Evolutionary conservation across 129 eudicot species (phyloP).

Genomic region (Ambrosia trifida): DNA sequence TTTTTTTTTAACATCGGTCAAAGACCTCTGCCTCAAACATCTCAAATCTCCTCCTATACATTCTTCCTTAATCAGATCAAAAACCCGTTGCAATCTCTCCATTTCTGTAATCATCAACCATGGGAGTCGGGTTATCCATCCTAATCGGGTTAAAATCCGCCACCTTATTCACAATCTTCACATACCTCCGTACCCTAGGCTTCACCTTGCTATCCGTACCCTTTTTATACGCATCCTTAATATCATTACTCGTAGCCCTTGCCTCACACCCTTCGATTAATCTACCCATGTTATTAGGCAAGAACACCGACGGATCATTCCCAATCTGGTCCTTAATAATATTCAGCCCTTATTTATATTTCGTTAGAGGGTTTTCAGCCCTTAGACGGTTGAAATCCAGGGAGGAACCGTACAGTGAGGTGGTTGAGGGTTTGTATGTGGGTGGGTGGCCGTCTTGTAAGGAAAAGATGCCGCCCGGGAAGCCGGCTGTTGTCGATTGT

Average conservation of each 20-base stretch:
- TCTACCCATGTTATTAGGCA: constrained; percentile 70
- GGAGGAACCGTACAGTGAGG: too few relatives aligned
- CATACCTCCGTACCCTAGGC: constrained; percentile 43
- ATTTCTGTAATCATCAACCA: not conserved
- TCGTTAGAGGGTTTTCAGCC: constrained; percentile 58
- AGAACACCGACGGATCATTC: constrained; percentile 68
- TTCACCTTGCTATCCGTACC: constrained; percentile 58
- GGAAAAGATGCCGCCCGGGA: too few relatives aligned
- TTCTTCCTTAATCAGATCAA: not conserved
- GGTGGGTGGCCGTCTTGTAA: too few relatives aligned
- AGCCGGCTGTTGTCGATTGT: too few relatives aligned
- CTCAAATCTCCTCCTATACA: not conserved
- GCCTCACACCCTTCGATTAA: constrained; percentile 73
- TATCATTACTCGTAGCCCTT: constrained; percentile 59
- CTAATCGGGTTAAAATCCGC: constrained; percentile 56
- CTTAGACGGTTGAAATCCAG: constrained; percentile 11
- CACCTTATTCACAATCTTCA: constrained; percentile 49
- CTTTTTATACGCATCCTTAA: constrained; percentile 62
- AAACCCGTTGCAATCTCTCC: not conserved
- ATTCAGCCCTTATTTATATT: constrained; percentile 68
- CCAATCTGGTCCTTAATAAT: constrained; percentile 63
- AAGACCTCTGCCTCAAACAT: too few relatives aligned
- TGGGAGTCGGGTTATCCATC: constrained; percentile 74
- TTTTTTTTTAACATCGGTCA: too few relatives aligned
- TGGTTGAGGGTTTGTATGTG: too few relatives aligned